phyloP scores from a whole-genome alignment of 306 rosid genomes.

The Notholithocarpus densiflorus region DNA sequence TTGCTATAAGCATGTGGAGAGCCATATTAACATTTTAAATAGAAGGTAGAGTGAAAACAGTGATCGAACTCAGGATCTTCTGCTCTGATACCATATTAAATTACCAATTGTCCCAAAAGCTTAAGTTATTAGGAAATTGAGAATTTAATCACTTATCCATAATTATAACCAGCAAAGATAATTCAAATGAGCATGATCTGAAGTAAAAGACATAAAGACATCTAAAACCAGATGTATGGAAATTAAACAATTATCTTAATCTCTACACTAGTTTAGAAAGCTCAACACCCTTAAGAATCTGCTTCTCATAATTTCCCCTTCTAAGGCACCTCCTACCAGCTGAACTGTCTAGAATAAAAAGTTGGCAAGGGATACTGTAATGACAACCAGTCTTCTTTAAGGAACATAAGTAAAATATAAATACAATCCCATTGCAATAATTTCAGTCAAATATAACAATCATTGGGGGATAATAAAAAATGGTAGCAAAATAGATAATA shows the following conservation, averaged over 20 bases:
- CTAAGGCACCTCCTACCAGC: not conserved
- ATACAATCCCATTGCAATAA: not conserved
- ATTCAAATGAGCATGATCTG: not conserved
- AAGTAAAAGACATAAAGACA: not conserved
- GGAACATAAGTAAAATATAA: not conserved
- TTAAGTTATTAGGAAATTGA: too few relatives aligned
- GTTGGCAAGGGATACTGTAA: not conserved
- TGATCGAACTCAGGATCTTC: too few relatives aligned
- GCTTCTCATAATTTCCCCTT: not conserved
- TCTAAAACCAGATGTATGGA: slow-evolving; percentile 4
- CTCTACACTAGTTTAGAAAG: not conserved
- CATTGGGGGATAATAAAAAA: too few relatives aligned
- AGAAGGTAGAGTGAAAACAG: too few relatives aligned
- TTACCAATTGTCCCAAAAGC: too few relatives aligned
- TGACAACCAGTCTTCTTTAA: not conserved
- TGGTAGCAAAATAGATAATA: too few relatives aligned
- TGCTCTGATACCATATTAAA: too few relatives aligned
- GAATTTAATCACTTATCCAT: too few relatives aligned
- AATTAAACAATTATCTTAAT: not conserved
- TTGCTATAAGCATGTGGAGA: not conserved
- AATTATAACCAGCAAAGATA: not conserved
- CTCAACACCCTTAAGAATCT: not conserved
- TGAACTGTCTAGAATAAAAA: not conserved
- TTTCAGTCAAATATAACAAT: too few relatives aligned
- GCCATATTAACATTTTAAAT: not conserved